Evolutionary conservation across 1,284 basidiomycete species (phyloP), one percentile per base, ranked within the genome.

Genomic region (Papiliotrema nemorosa): DNA sequence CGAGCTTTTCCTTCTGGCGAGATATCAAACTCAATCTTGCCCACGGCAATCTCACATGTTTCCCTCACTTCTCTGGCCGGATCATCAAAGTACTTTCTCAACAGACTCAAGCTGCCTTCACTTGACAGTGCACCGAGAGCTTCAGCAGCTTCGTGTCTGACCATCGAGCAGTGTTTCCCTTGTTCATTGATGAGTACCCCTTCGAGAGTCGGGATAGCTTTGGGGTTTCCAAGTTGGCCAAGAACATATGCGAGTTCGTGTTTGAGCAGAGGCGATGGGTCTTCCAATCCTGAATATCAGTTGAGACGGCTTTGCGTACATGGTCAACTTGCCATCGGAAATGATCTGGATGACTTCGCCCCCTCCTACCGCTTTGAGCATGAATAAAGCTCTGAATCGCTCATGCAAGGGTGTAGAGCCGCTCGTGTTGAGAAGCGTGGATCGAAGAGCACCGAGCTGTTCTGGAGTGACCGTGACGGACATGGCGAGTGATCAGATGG

Each of bases 111-210:
- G 5, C 88, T 87, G 0, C 75, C 64, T 3, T 79, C 69, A 20
- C 83, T 79, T 7, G 88, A 90, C 48, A 98, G 90, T 2, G 96
- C 96, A 38, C 94, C 96, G 79, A 99, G 87, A 3, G 96, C 94
- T 77, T 99, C 96, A 18, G 96, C 96, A 22, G 96, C 93, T 87
- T 99, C 94, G 77, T 99, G 94, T 49, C 94, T 81, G 52, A 98
- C 96, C 96, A 99, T 99, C 1, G 90, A 86, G 53, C 73, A 73
- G 53, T 75, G 73, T 47, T 57, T 27, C 9, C 62, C 64, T 10
- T 59, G 50, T 2, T 57, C 52, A 75, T 98, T 91, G 53, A 81
- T 78, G 27, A 99, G 80, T 5, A 96, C 87, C 2, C 77, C 72
- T 71, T 88, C 86, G 3, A 99, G 81, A 14, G 83, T 80, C 2